These are phyloP conservation scores for Leccinum obscurum DNA, from an alignment of 768 basidiomycete species.

Conservation along the genomic window DNA sequence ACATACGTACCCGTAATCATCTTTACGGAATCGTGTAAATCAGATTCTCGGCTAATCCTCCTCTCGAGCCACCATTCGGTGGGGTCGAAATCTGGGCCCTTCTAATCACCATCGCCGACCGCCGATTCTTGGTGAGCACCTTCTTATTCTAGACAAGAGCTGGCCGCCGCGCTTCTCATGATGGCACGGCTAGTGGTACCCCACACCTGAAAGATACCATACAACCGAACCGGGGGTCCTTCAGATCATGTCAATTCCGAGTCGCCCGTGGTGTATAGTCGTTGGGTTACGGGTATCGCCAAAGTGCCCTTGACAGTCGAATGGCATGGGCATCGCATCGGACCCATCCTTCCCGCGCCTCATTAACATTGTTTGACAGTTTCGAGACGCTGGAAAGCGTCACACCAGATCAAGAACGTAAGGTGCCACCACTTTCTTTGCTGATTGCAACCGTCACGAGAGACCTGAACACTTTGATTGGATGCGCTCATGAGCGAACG, in stretches of 20 bases:
- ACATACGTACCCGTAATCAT: too few relatives aligned
- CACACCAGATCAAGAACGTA: background rate
- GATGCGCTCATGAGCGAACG: background rate
- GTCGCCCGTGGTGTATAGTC: background rate
- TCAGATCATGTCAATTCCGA: background rate
- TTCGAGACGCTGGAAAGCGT: background rate
- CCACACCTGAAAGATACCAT: too few relatives aligned
- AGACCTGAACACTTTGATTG: background rate
- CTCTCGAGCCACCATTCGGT: too few relatives aligned
- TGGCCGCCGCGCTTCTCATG: too few relatives aligned
- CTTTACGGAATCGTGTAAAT: too few relatives aligned
- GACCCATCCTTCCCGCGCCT: background rate
- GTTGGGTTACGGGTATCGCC: background rate
- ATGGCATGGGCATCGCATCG: background rate
- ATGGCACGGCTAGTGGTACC: too few relatives aligned
- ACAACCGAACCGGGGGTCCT: too few relatives aligned
- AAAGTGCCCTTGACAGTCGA: background rate
- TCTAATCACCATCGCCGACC: too few relatives aligned
- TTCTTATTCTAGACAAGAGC: too few relatives aligned
- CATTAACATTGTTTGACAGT: background rate
- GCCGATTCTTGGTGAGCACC: too few relatives aligned
- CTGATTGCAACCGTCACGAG: background rate
- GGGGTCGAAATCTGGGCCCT: too few relatives aligned
- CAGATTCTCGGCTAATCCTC: too few relatives aligned
- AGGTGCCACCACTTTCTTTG: background rate